A percentile compares a stretch with the other conserved stretches of the same genome.
Evolutionary conservation across 2,329 filamentous ascomycete genomes (phyloP).

Genomic region (Colletotrichum simmondsii): DNA sequence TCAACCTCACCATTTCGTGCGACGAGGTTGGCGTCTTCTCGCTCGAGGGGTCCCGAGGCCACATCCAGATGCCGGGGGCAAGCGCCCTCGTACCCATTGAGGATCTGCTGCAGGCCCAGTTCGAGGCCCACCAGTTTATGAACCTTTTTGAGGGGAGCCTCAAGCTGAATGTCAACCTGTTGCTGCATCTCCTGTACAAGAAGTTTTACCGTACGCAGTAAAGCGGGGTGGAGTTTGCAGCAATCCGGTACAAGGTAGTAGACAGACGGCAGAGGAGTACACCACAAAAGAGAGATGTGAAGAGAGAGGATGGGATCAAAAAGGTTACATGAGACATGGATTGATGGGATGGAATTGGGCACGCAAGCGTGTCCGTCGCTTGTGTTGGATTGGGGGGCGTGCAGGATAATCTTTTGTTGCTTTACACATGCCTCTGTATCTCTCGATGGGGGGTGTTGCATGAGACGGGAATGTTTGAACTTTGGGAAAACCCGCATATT

Average conservation of each 20-base stretch:
- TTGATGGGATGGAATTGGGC: slow-evolving; percentile 24
- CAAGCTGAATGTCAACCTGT: slow-evolving; percentile 93
- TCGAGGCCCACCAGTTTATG: slow-evolving; percentile 96
- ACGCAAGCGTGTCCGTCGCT: slow-evolving; percentile 5
- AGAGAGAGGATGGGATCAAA: neutral
- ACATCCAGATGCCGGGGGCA: slow-evolving; percentile 95
- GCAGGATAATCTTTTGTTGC: slow-evolving; percentile 15
- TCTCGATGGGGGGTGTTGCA: neutral
- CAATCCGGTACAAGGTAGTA: neutral
- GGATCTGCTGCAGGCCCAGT: slow-evolving; percentile 94
- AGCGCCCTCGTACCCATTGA: slow-evolving; percentile 91
- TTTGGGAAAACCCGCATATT: slow-evolving; percentile 24
- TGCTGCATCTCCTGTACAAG: slow-evolving; percentile 97
- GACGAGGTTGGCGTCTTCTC: slow-evolving; percentile 95
- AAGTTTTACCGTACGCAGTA: slow-evolving; percentile 90
- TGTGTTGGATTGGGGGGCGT: slow-evolving; percentile 20
- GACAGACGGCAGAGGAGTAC: neutral
- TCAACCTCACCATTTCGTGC: slow-evolving; percentile 93
- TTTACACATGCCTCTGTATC: neutral
- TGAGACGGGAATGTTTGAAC: slow-evolving; percentile 19
- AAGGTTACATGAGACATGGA: slow-evolving; percentile 23
- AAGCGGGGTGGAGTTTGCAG: slow-evolving; percentile 29
- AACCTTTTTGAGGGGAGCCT: slow-evolving; percentile 88
- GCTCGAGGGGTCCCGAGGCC: slow-evolving; percentile 88
- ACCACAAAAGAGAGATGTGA: neutral